Evolutionary conservation across 805 yeast species (phyloP), one percentile per base, ranked within the genome.

Genomic region (Ogataea pignaliae): DNA sequence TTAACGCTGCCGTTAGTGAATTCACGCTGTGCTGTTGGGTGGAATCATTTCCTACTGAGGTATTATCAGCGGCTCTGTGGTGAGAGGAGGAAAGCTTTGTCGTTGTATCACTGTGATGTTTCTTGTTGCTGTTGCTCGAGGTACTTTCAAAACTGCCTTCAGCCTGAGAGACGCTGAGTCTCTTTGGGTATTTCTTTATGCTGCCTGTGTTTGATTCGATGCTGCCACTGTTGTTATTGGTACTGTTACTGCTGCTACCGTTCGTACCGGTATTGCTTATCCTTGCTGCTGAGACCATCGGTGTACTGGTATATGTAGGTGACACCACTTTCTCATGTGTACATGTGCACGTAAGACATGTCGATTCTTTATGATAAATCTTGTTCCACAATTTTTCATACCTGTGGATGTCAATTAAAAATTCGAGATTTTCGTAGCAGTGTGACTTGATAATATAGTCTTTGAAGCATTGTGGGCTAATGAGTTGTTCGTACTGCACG

Each of bases 391-490:
- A 13, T 4, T 14, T 14, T 40, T 55, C 56, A 32, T 57, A 55
- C 11, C 34, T 37, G 39, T 54, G 48, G 17, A 55, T 41, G 26
- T 48, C 55, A 3, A 50, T 40, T 28, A 57, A 45, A 33, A 57
- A 57, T 8, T 44, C 45, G 18, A 57, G 37, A 35, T 55, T 57
- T 39, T 57, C 61, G 12, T 30, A 29, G 41, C 61, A 57, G 41
- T 54, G 56, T 8, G 51, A 37, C 3, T 43, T 15, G 5, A 33
- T 29, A 2, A 50, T 40, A 35, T 42, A 57, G 6, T 42, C 29
- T 32, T 42, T 40, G 34, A 57, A 57, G 16, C 44, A 43, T 10
- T 32, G 17, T 2, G 50, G 36, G 28, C 34, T 43, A 14, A 52
- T 51, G 15, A 29, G 36, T 3, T 37, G 45, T 14, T 43, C 46